phyloP scores from a whole-genome alignment of 768 basidiomycete genomes.

The Phaffia australis region DNA sequence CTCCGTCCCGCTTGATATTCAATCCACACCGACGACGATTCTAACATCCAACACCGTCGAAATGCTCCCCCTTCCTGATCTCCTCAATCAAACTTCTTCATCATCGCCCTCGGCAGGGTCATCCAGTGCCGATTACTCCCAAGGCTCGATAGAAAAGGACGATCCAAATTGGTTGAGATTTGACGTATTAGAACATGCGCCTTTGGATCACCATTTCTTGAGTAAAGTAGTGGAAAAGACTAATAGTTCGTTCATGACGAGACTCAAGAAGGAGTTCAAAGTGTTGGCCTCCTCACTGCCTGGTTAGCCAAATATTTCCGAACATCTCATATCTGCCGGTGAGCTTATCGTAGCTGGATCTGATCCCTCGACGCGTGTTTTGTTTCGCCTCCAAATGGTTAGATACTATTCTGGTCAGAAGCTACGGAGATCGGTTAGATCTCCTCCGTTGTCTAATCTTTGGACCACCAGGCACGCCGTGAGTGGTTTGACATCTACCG shows the following conservation, averaged over 20 bases:
- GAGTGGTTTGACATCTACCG: slow-evolving; percentile 15
- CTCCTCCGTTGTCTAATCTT: slow-evolving; percentile 78
- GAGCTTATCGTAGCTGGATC: background rate
- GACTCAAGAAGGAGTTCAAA: slow-evolving; percentile 74
- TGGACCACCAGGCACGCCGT: slow-evolving; percentile 83
- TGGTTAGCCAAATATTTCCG: slow-evolving; percentile 43
- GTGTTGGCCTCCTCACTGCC: slow-evolving; percentile 68
- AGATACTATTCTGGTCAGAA: slow-evolving; percentile 81
- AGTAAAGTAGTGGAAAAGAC: slow-evolving; percentile 49
- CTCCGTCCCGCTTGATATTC: slow-evolving; percentile 9
- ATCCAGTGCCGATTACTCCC: background rate
- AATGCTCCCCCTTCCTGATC: slow-evolving; percentile 1
- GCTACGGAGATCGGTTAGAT: slow-evolving; percentile 81
- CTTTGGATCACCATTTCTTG: slow-evolving; percentile 68
- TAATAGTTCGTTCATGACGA: slow-evolving; percentile 59
- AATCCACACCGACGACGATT: slow-evolving; percentile 19
- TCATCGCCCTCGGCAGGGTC: background rate
- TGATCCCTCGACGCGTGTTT: background rate
- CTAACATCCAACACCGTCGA: slow-evolving; percentile 17
- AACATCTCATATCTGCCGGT: slow-evolving; percentile 26
- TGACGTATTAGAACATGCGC: slow-evolving; percentile 61
- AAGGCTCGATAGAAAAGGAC: slow-evolving; percentile 28
- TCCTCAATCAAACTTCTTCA: background rate
- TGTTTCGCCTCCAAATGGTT: slow-evolving; percentile 6
- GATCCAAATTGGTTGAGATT: slow-evolving; percentile 67